Evolutionary conservation across 2,329 filamentous ascomycete species (phyloP).

Genomic region (Drechslerella dactyloides): DNA sequence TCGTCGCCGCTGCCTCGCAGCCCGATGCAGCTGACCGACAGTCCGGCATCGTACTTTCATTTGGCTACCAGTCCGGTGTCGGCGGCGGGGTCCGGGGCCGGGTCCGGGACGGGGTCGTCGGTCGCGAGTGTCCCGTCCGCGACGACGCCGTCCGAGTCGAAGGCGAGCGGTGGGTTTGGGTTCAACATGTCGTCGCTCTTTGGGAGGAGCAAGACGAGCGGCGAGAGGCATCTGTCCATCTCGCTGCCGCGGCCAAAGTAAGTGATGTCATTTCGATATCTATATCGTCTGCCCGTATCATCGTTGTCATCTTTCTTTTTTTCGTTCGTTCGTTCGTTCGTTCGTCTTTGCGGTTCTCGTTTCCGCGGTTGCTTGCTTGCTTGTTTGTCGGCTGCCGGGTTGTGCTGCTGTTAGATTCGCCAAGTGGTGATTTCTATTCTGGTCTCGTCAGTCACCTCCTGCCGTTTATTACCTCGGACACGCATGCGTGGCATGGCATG

Average conservation of each 20-base stretch:
- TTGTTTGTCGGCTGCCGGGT: no score
- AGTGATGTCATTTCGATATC: background rate
- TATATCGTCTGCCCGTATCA: no score
- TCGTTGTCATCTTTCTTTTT: no score
- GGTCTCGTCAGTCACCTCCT: no score
- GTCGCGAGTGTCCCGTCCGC: background rate
- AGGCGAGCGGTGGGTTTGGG: slow-evolving; percentile 27
- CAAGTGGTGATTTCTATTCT: no score
- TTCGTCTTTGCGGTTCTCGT: no score
- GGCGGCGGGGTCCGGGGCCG: background rate
- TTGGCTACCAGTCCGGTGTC: background rate
- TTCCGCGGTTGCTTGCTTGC: no score
- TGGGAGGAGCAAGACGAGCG: slow-evolving; percentile 23
- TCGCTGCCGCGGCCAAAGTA: background rate
- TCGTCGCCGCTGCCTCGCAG: background rate
- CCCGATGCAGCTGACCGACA: background rate
- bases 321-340: no score
- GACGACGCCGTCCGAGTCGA: slow-evolving; percentile 3
- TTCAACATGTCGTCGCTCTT: slow-evolving; percentile 48
- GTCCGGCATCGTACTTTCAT: background rate
- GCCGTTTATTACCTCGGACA: no score
- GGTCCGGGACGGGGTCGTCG: background rate
- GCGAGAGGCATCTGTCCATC: slow-evolving; percentile 3
- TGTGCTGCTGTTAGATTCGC: no score
- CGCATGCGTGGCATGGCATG: no score